Percentiles rank a stretch among this genome's conserved stretches.
phyloP scores from a whole-genome alignment of 2,329 filamentous ascomycete genomes.

The Coniochaeta hoffmannii region DNA sequence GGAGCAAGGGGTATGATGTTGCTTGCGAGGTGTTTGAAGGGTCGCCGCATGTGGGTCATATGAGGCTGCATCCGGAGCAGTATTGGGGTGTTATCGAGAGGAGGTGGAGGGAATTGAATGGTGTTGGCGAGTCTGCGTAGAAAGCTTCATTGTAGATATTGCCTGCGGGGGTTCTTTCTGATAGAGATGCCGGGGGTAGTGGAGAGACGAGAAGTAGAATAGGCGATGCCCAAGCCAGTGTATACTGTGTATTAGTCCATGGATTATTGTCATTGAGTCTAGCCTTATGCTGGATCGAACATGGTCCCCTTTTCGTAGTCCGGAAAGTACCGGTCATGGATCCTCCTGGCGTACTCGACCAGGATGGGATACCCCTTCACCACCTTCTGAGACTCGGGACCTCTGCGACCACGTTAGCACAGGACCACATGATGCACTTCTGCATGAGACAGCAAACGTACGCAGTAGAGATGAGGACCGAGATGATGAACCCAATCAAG shows the following conservation, averaged over 20 bases:
- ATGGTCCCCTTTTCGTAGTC: constrained; percentile 40
- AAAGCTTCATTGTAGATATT: too few relatives aligned
- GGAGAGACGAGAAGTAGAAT: not conserved
- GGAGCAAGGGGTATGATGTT: constrained; percentile 38
- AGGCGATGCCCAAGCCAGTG: not conserved
- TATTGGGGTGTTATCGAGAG: constrained; percentile 46
- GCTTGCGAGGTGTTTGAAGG: constrained; percentile 46
- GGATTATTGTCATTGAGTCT: not conserved
- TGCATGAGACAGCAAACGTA: constrained; percentile 29
- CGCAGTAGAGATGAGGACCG: constrained; percentile 44
- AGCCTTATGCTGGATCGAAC: not conserved
- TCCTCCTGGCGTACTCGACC: constrained; percentile 47
- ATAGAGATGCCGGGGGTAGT: too few relatives aligned
- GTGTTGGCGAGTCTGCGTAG: not conserved
- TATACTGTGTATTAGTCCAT: not conserved
- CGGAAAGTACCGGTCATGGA: constrained; percentile 49
- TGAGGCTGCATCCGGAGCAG: constrained; percentile 44
- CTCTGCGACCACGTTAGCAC: constrained; percentile 21
- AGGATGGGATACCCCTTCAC: constrained; percentile 39
- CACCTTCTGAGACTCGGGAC: constrained; percentile 35
- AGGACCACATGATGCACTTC: constrained; percentile 4
- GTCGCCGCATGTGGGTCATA: constrained; percentile 54
- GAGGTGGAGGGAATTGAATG: not conserved
- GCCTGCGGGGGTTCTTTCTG: too few relatives aligned
- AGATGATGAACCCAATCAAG: constrained; percentile 50